Percentiles rank a stretch among this genome's conserved stretches.
Evolutionary conservation across 257 asterid species (phyloP).

Genomic region (Ajuga chamaepitys): DNA sequence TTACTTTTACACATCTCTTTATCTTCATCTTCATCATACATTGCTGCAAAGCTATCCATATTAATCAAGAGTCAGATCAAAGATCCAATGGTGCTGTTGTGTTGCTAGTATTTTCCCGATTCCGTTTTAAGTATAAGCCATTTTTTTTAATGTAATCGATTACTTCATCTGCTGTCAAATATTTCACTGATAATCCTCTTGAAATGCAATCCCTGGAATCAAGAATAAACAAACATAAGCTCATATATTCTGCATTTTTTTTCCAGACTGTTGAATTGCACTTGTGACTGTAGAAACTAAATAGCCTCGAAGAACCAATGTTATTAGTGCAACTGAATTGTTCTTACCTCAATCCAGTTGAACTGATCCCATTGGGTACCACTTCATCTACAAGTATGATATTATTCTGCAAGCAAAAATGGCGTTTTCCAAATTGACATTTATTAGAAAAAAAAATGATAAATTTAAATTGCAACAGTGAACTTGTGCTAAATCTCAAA

Average conservation of each 20-base stretch:
- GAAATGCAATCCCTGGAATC: constrained; percentile 57
- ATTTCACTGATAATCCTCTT: constrained; percentile 62
- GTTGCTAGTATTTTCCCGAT: constrained; percentile 3
- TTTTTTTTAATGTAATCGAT: constrained; percentile 48
- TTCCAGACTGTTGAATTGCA: not conserved
- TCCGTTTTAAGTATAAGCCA: constrained; percentile 29
- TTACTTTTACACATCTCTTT: too few relatives aligned
- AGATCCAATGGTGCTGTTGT: too few relatives aligned
- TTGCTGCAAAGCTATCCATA: not conserved
- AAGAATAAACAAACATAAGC: not conserved
- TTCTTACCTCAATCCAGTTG: constrained; percentile 64
- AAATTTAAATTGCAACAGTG: not conserved
- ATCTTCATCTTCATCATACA: not conserved
- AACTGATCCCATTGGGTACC: constrained; percentile 75
- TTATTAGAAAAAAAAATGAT: not conserved
- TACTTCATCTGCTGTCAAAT: constrained; percentile 69
- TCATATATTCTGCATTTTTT: not conserved
- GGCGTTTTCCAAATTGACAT: not conserved
- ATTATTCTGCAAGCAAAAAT: constrained; percentile 35
- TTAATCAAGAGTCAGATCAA: too few relatives aligned
- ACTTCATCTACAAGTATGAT: constrained; percentile 58
- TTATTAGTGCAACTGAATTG: not conserved
- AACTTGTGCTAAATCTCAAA: not conserved
- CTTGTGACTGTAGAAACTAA: not conserved
- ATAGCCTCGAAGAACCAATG: not conserved